Evolutionary conservation across 2,329 filamentous ascomycete species (phyloP).

Genomic region (Dactylellina drechsleri): DNA sequence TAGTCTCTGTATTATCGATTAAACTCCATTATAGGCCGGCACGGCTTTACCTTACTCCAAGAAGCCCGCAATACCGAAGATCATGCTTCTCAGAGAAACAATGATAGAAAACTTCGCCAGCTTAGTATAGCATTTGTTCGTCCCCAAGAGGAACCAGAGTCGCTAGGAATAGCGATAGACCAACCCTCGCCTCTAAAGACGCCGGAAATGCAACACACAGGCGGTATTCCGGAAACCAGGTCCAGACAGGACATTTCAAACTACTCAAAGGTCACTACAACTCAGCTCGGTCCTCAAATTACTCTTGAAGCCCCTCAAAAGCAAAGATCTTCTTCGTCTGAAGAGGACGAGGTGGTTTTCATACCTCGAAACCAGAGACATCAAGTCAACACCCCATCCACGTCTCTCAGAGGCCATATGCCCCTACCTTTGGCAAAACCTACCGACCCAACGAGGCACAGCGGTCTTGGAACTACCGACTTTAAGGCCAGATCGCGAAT

Average conservation of each 20-base stretch:
- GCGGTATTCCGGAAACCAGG: no score
- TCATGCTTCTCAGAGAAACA: slow-evolving; percentile 22
- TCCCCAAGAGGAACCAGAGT: slow-evolving; percentile 15
- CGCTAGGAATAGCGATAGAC: background rate
- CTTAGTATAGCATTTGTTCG: slow-evolving; percentile 41
- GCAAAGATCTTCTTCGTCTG: slow-evolving; percentile 3
- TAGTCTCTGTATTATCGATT: background rate
- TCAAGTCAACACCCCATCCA: background rate
- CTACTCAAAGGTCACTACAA: background rate
- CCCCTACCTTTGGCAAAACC: background rate
- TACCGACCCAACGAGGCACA: background rate
- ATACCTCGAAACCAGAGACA: slow-evolving; percentile 36
- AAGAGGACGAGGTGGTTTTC: slow-evolving; percentile 39
- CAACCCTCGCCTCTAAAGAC: no score
- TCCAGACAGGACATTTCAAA: background rate
- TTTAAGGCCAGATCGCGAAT: background rate
- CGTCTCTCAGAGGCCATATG: background rate
- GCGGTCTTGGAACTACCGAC: background rate
- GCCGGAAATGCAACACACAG: no score
- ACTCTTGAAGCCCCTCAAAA: background rate
- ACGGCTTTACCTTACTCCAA: slow-evolving; percentile 65
- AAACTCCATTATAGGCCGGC: slow-evolving; percentile 32
- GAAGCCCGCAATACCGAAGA: slow-evolving; percentile 70
- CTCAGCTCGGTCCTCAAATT: no score
- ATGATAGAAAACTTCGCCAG: slow-evolving; percentile 43